Base-by-base conservation (phyloP, 257 asterid species). In the Ajuga chamaepitys region DNA sequence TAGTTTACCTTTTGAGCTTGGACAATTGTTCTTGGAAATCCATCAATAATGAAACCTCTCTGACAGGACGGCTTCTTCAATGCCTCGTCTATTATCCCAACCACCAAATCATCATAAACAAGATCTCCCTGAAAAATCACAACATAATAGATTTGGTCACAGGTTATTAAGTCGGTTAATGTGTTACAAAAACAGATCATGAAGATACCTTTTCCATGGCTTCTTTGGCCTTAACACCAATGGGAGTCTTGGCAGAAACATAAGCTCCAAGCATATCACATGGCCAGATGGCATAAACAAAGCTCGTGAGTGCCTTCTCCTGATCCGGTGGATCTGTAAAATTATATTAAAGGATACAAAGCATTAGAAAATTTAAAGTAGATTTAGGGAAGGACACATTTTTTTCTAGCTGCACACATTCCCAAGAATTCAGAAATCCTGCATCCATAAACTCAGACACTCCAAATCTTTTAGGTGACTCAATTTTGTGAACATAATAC, bases 261-360 rank as follows among this genome's bases (percentile, higher is more conserved):
- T 94, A 96, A 77, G 96, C 96, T 78, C 97, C 81, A 70, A 93
- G 84, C 98, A 89, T 93, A 80, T 93, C 97, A 11, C 98, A 96
- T 93, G 40, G 98, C 98, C 74, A 93, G 73, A 81, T 93, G 98
- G 79, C 98, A 93, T 50, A 93, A 70, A 73, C 98, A 89, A 55
- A 65, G 87, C 41, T 89, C 98, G 22, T 93, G 97, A 25, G 98
- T 93, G 59, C 98, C 98, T 74, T 92, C 88, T 11, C 95, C 98
- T 2, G 95, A 91, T 45, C 98, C 1, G 96, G 96, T 68, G 98
- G 98, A 57, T 96, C 98, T 89, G 82, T 47, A 74, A 62, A 58
- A 50, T 22, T 58, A 72, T n/a, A 32, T 34, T 21, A 14, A n/a
- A 44, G 28, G 40, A 62, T 24, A 48, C 51, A 66, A 24, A 47